These are phyloP conservation scores for Aspergillus fumigatus DNA, from an alignment of 2,329 filamentous ascomycete genomes.

Conservation along the genomic window DNA sequence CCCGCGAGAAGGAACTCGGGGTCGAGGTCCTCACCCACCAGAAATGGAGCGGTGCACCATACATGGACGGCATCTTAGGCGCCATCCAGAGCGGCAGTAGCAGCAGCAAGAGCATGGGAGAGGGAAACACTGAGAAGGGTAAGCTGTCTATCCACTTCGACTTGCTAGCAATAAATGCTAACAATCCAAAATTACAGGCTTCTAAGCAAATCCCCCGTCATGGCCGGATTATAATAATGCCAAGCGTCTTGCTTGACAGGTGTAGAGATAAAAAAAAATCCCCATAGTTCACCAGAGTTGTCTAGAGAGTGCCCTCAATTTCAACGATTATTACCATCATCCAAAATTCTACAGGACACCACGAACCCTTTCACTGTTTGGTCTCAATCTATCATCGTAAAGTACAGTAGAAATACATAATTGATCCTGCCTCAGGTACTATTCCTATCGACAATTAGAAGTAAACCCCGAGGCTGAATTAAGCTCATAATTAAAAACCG, in stretches of 20 bases:
- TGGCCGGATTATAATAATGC: neutral
- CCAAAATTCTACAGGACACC: neutral
- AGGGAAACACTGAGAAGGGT: slow-evolving; percentile 76
- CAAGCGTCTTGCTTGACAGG: neutral
- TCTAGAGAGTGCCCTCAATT: neutral
- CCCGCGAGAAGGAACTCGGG: slow-evolving; percentile 81
- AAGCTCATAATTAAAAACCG: neutral
- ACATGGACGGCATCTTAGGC: slow-evolving; percentile 86
- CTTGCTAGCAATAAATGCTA: neutral
- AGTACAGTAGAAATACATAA: neutral
- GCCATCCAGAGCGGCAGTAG: slow-evolving; percentile 89
- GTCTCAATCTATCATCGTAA: neutral
- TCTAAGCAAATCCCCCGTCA: neutral
- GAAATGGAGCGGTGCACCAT: slow-evolving; percentile 66
- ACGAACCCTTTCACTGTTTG: neutral
- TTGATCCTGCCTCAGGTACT: neutral
- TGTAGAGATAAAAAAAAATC: neutral
- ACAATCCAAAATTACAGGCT: neutral
- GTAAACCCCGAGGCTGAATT: neutral
- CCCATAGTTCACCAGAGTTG: neutral
- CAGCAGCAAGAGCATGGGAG: slow-evolving; percentile 87
- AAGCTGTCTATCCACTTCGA: slow-evolving; percentile 8
- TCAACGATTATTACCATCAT: neutral
- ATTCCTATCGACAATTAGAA: neutral
- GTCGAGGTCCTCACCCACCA: slow-evolving; percentile 94